These are phyloP conservation scores for Glycine soja DNA, from an alignment of 306 rosid species.

Conservation along the genomic window DNA sequence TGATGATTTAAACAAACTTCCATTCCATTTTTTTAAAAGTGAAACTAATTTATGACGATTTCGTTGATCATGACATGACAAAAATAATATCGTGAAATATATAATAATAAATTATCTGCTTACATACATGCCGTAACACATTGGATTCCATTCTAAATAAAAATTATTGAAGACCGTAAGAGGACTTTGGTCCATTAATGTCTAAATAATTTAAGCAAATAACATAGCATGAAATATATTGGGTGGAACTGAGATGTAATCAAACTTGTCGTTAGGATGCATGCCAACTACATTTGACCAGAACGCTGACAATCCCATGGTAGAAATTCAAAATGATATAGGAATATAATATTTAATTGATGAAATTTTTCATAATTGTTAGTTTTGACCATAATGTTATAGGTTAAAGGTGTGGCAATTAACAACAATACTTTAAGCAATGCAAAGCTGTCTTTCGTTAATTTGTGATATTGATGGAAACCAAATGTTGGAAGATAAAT, in stretches of 20 bases:
- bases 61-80: not conserved
- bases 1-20: not conserved
- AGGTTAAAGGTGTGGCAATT: constrained; percentile 42
- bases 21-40: not conserved
- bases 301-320: constrained; percentile 15
- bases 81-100: not conserved
- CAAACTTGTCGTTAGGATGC: constrained; percentile 51
- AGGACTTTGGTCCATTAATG: constrained; percentile 45
- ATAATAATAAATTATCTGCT: not conserved
- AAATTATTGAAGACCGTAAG: constrained; percentile 35
- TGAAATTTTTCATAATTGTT: constrained; percentile 20
- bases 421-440: constrained; percentile 34
- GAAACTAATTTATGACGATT: not conserved
- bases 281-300: constrained; percentile 54
- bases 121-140: not conserved
- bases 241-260: constrained; percentile 50
- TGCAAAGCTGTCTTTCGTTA: constrained; percentile 33
- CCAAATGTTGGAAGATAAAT: constrained; percentile 44
- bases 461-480: constrained; percentile 55
- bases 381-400: constrained; percentile 40
- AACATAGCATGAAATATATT: constrained; percentile 27
- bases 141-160: constrained; percentile 46
- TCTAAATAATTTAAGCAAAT: constrained; percentile 32
- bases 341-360: constrained; percentile 35
- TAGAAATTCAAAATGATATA: constrained; percentile 26